These are phyloP conservation scores for Catharanthus roseus DNA, from an alignment of 257 asterid genomes.

Conservation along the genomic window DNA sequence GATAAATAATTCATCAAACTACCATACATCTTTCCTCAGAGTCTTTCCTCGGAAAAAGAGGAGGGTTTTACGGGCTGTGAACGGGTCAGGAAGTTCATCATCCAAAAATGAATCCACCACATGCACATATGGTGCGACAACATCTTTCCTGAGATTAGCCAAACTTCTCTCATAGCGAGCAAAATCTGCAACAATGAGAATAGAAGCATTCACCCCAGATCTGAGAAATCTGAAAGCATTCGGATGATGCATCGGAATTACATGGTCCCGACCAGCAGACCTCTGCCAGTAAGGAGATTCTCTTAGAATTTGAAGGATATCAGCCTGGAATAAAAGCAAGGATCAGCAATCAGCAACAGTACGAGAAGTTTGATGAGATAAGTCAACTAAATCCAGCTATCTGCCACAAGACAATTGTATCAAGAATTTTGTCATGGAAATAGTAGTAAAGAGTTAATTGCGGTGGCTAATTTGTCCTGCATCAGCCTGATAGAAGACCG, in stretches of 20 bases:
- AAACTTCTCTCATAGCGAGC: slow-evolving; percentile 57
- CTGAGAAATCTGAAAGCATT: slow-evolving; percentile 85
- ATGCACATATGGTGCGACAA: slow-evolving; percentile 89
- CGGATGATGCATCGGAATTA: slow-evolving; percentile 90
- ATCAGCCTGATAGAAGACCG: too few species aligned
- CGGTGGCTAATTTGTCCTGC: too few species aligned
- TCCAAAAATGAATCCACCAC: slow-evolving; percentile 55
- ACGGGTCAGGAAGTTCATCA: slow-evolving; percentile 55
- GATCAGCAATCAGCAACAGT: slow-evolving; percentile 17
- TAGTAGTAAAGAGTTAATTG: background rate
- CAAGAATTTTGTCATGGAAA: background rate
- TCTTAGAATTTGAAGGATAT: slow-evolving; percentile 53
- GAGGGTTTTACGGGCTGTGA: slow-evolving; percentile 59
- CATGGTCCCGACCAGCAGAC: slow-evolving; percentile 82
- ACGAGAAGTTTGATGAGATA: slow-evolving; percentile 2
- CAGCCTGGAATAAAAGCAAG: slow-evolving; percentile 44
- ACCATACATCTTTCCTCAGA: slow-evolving; percentile 72
- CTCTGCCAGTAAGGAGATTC: slow-evolving; percentile 64
- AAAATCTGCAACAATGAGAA: slow-evolving; percentile 85
- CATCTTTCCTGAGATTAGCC: slow-evolving; percentile 71
- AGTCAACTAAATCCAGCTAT: background rate
- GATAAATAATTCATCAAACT: background rate
- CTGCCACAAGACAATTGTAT: background rate
- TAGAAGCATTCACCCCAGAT: slow-evolving; percentile 54
- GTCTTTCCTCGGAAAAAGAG: slow-evolving; percentile 91